A percentile compares a stretch with the other conserved stretches of the same genome.
Evolutionary conservation across 2,329 filamentous ascomycete genomes (phyloP).

Genomic region (Stemphylium vesicarium): DNA sequence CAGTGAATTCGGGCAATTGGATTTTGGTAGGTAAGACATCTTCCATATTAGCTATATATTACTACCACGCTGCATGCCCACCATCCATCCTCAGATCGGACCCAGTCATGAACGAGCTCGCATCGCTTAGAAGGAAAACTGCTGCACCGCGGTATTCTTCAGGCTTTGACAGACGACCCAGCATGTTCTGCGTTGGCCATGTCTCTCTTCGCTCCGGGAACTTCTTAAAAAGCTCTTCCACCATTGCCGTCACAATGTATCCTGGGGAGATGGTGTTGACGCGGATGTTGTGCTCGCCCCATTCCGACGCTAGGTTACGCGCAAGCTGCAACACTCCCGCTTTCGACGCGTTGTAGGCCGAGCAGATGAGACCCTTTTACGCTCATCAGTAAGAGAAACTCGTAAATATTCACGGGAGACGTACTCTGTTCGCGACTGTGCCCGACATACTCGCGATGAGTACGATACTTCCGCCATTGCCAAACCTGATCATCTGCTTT

Average conservation of each 20-base stretch:
- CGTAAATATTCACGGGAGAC: constrained; percentile 11
- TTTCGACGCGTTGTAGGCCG: constrained; percentile 78
- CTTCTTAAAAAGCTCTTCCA: constrained; percentile 76
- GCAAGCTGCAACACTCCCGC: constrained; percentile 74
- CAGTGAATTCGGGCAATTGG: background rate
- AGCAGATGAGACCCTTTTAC: constrained; percentile 66
- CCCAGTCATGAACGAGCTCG: constrained; percentile 51
- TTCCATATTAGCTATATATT: background rate
- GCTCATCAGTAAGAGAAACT: constrained; percentile 17
- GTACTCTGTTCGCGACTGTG: constrained; percentile 67
- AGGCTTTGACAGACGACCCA: constrained; percentile 55
- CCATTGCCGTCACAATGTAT: constrained; percentile 84
- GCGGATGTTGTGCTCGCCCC: constrained; percentile 74
- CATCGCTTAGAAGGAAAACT: constrained; percentile 50
- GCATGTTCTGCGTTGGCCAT: constrained; percentile 88
- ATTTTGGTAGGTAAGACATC: background rate
- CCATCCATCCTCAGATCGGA: constrained; percentile 49
- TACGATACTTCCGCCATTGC: constrained; percentile 65
- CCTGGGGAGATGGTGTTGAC: constrained; percentile 83
- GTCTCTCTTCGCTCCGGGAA: constrained; percentile 70
- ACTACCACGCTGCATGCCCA: constrained; percentile 48
- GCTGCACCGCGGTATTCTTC: constrained; percentile 48
- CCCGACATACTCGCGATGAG: constrained; percentile 70
- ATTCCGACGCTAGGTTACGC: constrained; percentile 74
- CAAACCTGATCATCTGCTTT: constrained; percentile 67